Base-by-base conservation (phyloP, 495 filamentous ascomycete genomes). In the Penicillium pancosmium region DNA sequence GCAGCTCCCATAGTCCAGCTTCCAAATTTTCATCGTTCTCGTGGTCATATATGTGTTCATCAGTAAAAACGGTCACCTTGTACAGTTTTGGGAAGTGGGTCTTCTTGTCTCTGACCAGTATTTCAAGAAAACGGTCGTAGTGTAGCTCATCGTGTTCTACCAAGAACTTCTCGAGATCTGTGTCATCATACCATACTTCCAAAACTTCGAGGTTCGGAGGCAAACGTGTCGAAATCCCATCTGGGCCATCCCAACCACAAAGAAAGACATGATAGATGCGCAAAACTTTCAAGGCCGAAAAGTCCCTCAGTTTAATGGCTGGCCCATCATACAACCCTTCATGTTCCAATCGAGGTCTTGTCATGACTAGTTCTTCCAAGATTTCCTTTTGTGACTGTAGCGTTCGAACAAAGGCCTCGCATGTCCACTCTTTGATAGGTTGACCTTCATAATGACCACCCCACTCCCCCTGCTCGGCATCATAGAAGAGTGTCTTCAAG, bases 401-500 rank as follows among this genome's bases (percentile, higher is more conserved):
- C 12, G 61, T 18, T 12, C 64, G 56, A 49, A 67, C 57, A 64
- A 67, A 64, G 50, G 61, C 64, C 52, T 57, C 61, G 47, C 57
- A 50, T 41, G 64, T 58, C 64, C 61, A 67, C 19, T 13, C 18
- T 47, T 33, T 53, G 33, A 25, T 23, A 25, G 49, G 36, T 38
- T 43, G 46, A 49, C 56, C 41, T 19, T 10, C 43, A 50, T 27
- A 47, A 55, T 59, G 18, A 47, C 55, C 41, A 15, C 23, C 54
- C 64, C 64, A 67, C 51, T 54, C 64, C 15, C 33, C 40, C 60
- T 64, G 57, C 0, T 67, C 57, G 49, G 21, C 54, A 25, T 64
- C 64, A 44, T 64, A 67, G 36, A 59, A 57, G 23, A 67, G 61
- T 11, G 35, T 31, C 52, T 67, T 54, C 38, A 67, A 38, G 23